phyloP scores from a whole-genome alignment of 2,329 filamentous ascomycete species.

The Botrytis tulipae region DNA sequence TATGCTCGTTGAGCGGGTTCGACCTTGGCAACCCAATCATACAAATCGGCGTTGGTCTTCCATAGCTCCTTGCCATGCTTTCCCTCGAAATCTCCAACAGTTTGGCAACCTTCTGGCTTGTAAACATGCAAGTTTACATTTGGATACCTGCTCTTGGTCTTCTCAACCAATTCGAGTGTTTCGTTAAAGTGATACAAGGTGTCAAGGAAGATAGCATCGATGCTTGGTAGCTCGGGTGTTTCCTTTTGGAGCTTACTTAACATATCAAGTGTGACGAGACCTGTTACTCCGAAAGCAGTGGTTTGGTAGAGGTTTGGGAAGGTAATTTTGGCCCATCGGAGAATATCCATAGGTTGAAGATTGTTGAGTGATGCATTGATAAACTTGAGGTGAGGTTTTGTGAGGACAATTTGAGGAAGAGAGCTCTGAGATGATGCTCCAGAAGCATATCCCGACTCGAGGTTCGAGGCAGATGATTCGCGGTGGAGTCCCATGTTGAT shows the following conservation, averaged over 20 bases:
- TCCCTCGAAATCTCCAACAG: slow-evolving; percentile 72
- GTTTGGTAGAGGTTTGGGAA: slow-evolving; percentile 88
- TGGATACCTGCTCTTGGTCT: slow-evolving; percentile 73
- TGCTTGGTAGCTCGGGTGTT: slow-evolving; percentile 56
- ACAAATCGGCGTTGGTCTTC: slow-evolving; percentile 82
- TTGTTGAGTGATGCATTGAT: slow-evolving; percentile 86
- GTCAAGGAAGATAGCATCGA: slow-evolving; percentile 77
- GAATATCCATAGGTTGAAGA: slow-evolving; percentile 85
- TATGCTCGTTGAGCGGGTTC: slow-evolving; percentile 94
- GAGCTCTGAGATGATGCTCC: slow-evolving; percentile 56
- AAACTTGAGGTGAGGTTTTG: slow-evolving; percentile 81
- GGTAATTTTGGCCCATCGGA: slow-evolving; percentile 87
- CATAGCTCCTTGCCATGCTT: slow-evolving; percentile 82
- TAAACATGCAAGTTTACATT: slow-evolving; percentile 81
- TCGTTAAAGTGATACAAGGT: slow-evolving; percentile 81
- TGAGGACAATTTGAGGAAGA: slow-evolving; percentile 79
- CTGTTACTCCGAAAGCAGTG: slow-evolving; percentile 78
- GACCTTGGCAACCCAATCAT: slow-evolving; percentile 97
- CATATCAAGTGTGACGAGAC: slow-evolving; percentile 82
- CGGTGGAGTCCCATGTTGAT: slow-evolving; percentile 33
- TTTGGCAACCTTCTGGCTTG: slow-evolving; percentile 76
- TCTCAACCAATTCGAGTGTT: slow-evolving; percentile 71
- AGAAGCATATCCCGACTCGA: slow-evolving; percentile 83
- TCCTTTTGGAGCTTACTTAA: slow-evolving; percentile 69
- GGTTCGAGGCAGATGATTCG: slow-evolving; percentile 40